Evolutionary conservation across 208 protist species (phyloP), one percentile per base, ranked within the genome.

Genomic region (Leishmania arabica): DNA sequence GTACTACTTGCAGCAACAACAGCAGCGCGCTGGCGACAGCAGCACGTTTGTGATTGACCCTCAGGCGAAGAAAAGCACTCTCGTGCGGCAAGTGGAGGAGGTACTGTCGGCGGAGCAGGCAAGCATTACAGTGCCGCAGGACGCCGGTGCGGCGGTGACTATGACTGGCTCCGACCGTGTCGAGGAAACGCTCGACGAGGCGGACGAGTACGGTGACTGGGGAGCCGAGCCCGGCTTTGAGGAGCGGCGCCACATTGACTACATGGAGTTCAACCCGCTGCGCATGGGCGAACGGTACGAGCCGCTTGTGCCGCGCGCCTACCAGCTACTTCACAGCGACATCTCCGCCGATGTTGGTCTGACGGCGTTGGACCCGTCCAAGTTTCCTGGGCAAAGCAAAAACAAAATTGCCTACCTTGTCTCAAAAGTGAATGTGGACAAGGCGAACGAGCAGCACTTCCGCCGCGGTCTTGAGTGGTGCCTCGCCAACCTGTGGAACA

Each of bases 131-230:
- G 78, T 86, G 40, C 72, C 83, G 34, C 82, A 86, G 53, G 84
- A 87, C 9, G 82, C 78, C 24, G 42, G 81, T 0, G 66, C 78
- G 34, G 81, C 87, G 1, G 86, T 93, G 7, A 74, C 86, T 3
- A 84, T 95, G 74, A 90, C 91, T 15, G 92, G 92, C 69, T 92
- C 94, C 74, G 92, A 95, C 79, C 86, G 91, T 60, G 86, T 89
- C 1, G 92, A 95, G 68, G 95, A 97, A 71, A 88, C 90, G 17
- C 86, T 98, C 21, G 93, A 98, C 51, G 93, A 97, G 80, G 93
- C 95, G 15, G 95, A 98, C 75, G 95, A 96, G 82, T 98, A 98
- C 77, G 95, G 95, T n/a, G 95, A 98, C 82, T 98, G 95, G 95
- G 95, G 95, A 21, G 90, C 87, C 13, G 93, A 97, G 84, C 93